Conservation (phyloP, 805 yeast genomes). For the Lipomyces mesembrius region DNA sequence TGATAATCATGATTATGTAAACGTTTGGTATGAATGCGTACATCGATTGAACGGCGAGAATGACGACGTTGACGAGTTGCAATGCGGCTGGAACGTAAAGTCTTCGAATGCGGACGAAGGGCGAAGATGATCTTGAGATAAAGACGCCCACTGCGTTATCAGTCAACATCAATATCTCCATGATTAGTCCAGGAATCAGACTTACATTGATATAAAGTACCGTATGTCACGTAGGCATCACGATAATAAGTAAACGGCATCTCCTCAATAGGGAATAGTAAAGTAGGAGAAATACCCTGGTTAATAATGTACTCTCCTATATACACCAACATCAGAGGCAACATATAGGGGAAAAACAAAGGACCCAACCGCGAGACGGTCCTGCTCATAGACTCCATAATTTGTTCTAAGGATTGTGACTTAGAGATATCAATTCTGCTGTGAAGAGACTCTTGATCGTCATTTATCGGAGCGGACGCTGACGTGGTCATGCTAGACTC, state of each 20-base stretch:
- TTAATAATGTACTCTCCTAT: conserved; percentile 85
- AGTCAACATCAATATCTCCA: conserved; percentile 5
- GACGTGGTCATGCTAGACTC: background rate
- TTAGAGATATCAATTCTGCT: conserved; percentile 20
- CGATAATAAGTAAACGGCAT: conserved; percentile 74
- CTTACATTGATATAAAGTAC: conserved; percentile 74
- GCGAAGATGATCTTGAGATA: conserved; percentile 82
- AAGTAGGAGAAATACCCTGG: conserved; percentile 89
- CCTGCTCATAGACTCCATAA: conserved; percentile 14
- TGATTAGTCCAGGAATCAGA: conserved; percentile 1
- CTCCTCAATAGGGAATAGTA: conserved; percentile 72
- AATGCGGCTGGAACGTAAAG: conserved; percentile 67
- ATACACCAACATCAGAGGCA: conserved; percentile 83
- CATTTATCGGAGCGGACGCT: background rate
- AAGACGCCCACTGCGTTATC: conserved; percentile 70
- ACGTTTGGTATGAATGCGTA: conserved; percentile 61
- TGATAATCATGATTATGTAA: conserved; percentile 62
- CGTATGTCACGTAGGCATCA: conserved; percentile 89
- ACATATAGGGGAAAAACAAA: conserved; percentile 59
- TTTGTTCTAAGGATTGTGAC: conserved; percentile 15
- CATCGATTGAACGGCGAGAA: conserved; percentile 69
- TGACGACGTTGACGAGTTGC: conserved; percentile 65
- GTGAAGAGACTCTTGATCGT: conserved; percentile 16
- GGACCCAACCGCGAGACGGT: conserved; percentile 43
- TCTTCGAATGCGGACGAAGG: conserved; percentile 60